Percentiles rank a stretch among this genome's conserved stretches.
phyloP scores from a whole-genome alignment of 306 rosid species.

The Vigna hirtella region DNA sequence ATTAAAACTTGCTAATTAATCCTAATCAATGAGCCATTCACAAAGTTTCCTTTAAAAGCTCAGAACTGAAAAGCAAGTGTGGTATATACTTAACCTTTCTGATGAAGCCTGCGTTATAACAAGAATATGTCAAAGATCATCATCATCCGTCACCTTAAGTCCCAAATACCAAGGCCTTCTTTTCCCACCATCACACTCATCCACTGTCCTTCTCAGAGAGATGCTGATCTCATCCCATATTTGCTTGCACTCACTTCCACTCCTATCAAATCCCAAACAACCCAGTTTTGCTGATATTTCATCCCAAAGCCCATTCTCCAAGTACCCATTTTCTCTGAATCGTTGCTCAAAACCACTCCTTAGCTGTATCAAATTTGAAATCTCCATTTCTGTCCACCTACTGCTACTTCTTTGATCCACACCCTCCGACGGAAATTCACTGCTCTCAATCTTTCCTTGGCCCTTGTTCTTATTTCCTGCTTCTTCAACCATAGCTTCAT shows the following conservation, averaged over 20 bases:
- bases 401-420: constrained; percentile 25
- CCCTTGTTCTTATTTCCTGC: constrained; percentile 30
- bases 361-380: constrained; percentile 52
- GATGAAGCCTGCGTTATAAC: constrained; percentile 31
- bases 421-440: constrained; percentile 3
- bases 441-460: neutral
- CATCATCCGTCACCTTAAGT: constrained; percentile 62
- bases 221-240: constrained; percentile 58
- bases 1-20: constrained; percentile 31
- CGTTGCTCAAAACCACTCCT: constrained; percentile 50
- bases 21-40: neutral
- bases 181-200: constrained; percentile 28
- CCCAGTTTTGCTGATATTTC: constrained; percentile 54
- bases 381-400: constrained; percentile 58
- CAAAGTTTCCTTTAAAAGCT: constrained; percentile 44
- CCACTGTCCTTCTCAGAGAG: constrained; percentile 50
- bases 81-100: constrained; percentile 28
- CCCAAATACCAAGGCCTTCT: constrained; percentile 61
- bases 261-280: constrained; percentile 55
- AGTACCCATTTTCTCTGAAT: constrained; percentile 48
- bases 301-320: constrained; percentile 49
- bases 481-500: constrained; percentile 34
- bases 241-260: constrained; percentile 51
- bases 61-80: constrained; percentile 42
- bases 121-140: constrained; percentile 55